A percentile compares a stretch with the other conserved stretches of the same genome.
These are phyloP conservation scores for Gaillardinia entomophila DNA, from an alignment of 805 yeast genomes.

Conservation along the genomic window DNA sequence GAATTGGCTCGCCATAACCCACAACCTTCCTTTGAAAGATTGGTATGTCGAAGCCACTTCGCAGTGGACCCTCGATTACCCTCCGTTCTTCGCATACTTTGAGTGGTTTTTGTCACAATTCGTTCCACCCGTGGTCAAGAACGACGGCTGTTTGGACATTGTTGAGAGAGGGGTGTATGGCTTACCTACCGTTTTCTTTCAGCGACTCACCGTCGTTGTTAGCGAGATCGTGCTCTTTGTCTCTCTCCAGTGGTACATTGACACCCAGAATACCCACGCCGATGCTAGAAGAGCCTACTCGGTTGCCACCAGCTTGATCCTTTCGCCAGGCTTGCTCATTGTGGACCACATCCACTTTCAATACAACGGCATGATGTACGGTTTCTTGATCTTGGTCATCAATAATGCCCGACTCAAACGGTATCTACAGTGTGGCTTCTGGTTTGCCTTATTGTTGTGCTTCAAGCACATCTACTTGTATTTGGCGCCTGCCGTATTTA, in stretches of 20 bases:
- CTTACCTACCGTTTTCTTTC: constrained; percentile 75
- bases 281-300: constrained; percentile 54
- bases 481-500: constrained; percentile 90
- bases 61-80: constrained; percentile 95
- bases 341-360: constrained; percentile 97
- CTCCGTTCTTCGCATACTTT: constrained; percentile 95
- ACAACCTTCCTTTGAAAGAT: constrained; percentile 59
- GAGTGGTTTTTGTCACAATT: constrained; percentile 74
- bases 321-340: constrained; percentile 86
- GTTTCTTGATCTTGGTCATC: constrained; percentile 68
- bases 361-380: constrained; percentile 91
- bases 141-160: constrained; percentile 76
- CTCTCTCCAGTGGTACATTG: constrained; percentile 67
- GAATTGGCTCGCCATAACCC: constrained; percentile 92
- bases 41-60: constrained; percentile 82
- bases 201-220: constrained; percentile 70
- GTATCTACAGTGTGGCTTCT: constrained; percentile 55
- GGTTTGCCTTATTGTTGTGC: constrained; percentile 75
- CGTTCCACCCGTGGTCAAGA: constrained; percentile 55
- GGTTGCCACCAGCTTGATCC: constrained; percentile 71
- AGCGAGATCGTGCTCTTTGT: constrained; percentile 69
- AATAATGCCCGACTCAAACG: constrained; percentile 59
- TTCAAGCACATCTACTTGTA: constrained; percentile 93
- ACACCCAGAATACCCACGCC: constrained; percentile 31
- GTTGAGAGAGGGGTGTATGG: constrained; percentile 64